Evolutionary conservation across 208 protist species (phyloP).

Genomic region (Porcisia hertigi): DNA sequence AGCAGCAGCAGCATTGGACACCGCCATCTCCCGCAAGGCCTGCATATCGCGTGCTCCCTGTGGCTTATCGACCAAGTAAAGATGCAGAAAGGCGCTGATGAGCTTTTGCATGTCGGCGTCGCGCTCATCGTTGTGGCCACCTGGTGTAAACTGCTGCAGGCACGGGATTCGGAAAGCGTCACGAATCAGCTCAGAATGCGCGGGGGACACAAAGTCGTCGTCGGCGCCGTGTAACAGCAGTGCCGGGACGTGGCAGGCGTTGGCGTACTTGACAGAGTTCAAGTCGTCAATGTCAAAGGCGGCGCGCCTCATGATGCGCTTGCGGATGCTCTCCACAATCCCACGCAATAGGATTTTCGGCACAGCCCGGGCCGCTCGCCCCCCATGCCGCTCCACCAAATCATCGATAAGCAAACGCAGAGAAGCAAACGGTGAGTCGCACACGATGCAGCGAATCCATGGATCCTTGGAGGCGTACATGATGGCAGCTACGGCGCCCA

Average conservation of each 20-base stretch:
- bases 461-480: slow-evolving; percentile 94
- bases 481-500: slow-evolving; percentile 95
- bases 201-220: slow-evolving; percentile 90
- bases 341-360: slow-evolving; percentile 75
- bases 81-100: slow-evolving; percentile 81
- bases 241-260: slow-evolving; percentile 76
- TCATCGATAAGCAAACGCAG: slow-evolving; percentile 84
- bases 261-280: slow-evolving; percentile 84
- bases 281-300: slow-evolving; percentile 94
- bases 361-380: slow-evolving; percentile 50
- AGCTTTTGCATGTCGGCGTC: slow-evolving; percentile 66
- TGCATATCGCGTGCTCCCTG: slow-evolving; percentile 18
- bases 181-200: slow-evolving; percentile 77
- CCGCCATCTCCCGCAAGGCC: slow-evolving; percentile 1
- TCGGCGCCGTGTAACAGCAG: slow-evolving; percentile 92
- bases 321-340: slow-evolving; percentile 85
- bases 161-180: slow-evolving; percentile 62
- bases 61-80: slow-evolving; percentile 81
- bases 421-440: slow-evolving; percentile 94
- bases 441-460: slow-evolving; percentile 89
- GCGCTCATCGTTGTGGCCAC: slow-evolving; percentile 94
- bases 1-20: not conserved
- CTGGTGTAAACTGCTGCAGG: slow-evolving; percentile 76
- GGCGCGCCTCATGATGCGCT: slow-evolving; percentile 84
- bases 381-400: slow-evolving; percentile 65